A percentile compares a stretch with the other conserved stretches of the same genome.
phyloP scores from a whole-genome alignment of 1,139 yeast genomes.

The Pichia sp. region DNA sequence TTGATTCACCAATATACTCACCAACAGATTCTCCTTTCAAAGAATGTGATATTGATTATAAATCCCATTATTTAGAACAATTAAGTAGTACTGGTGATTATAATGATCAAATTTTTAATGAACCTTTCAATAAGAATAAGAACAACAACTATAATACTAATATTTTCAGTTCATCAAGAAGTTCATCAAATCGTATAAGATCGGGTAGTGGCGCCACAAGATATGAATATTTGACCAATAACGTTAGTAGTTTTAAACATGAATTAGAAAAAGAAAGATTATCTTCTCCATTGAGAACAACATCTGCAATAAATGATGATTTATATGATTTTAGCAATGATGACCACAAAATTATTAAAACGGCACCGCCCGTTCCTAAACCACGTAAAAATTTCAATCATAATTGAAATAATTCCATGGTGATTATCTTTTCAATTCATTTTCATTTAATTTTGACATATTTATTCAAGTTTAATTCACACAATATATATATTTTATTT shows the following conservation, averaged over 20 bases:
- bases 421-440: neutral
- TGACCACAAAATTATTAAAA: neutral
- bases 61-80: slow-evolving; percentile 1
- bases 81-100: neutral
- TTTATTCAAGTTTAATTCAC: too few species aligned
- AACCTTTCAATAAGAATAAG: neutral
- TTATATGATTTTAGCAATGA: neutral
- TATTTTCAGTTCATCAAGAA: neutral
- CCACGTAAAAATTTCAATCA: slow-evolving; percentile 11
- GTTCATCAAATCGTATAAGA: slow-evolving; percentile 11
- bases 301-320: neutral
- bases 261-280: slow-evolving; percentile 12
- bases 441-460: neutral
- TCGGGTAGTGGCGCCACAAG: slow-evolving; percentile 18
- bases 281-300: slow-evolving; percentile 5
- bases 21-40: slow-evolving; percentile 5
- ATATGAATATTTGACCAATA: slow-evolving; percentile 16
- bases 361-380: slow-evolving; percentile 15
- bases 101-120: neutral
- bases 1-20: neutral
- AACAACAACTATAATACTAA: neutral
- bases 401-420: neutral
- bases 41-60: neutral
- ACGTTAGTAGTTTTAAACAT: slow-evolving; percentile 13
- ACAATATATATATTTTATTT: too few species aligned